Evolutionary conservation across 257 asterid species (phyloP).

Genomic region (Solanum clarkiae): DNA sequence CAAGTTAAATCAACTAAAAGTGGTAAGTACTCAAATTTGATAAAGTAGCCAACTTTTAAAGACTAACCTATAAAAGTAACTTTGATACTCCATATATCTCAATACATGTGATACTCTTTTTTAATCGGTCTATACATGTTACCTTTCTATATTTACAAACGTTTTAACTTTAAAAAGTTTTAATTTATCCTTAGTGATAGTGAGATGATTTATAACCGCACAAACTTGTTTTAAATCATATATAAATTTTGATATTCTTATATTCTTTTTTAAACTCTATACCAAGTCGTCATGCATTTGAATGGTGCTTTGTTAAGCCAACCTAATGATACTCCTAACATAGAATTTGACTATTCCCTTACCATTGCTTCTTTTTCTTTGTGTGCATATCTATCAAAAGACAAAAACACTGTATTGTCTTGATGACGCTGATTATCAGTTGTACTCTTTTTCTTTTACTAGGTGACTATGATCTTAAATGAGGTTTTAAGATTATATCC

Average conservation of each 20-base stretch:
- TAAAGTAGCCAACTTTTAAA: background rate
- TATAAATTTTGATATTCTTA: too few relatives aligned
- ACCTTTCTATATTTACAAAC: too few relatives aligned
- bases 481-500: conserved; percentile 13
- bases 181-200: background rate
- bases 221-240: background rate
- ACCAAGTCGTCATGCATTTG: background rate
- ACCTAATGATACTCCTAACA: background rate
- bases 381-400: background rate
- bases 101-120: too few relatives aligned
- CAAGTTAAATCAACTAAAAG: conserved; percentile 3
- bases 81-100: too few relatives aligned
- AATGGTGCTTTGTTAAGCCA: background rate
- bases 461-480: conserved; percentile 4
- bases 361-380: background rate
- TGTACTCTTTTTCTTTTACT: background rate
- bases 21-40: background rate
- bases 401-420: background rate
- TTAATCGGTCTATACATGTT: background rate
- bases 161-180: background rate
- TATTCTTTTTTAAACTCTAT: too few relatives aligned
- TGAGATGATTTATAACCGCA: background rate
- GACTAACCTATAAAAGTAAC: background rate
- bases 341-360: background rate
- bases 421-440: background rate